Evolutionary conservation across 2,329 filamentous ascomycete species (phyloP).

Genomic region (Penicillium polonicum): DNA sequence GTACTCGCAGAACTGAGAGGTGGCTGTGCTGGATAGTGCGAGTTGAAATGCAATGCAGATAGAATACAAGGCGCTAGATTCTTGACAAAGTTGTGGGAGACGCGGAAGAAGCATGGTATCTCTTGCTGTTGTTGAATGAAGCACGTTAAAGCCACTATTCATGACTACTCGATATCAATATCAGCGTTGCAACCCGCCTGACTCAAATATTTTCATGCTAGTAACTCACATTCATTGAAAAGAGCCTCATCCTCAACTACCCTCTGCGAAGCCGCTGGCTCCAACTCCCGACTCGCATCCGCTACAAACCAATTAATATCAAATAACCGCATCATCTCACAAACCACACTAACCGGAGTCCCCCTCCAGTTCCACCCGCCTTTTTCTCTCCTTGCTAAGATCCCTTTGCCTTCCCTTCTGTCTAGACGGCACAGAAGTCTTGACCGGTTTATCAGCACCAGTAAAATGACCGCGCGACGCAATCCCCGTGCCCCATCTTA

Average conservation of each 20-base stretch:
- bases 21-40: constrained; percentile 17
- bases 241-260: constrained; percentile 16
- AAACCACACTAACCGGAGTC: constrained; percentile 2
- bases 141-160: constrained; percentile 26
- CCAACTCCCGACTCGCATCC: background rate
- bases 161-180: constrained; percentile 20
- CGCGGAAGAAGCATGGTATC: constrained; percentile 22
- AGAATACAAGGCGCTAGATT: constrained; percentile 29
- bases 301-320: background rate
- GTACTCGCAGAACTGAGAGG: constrained; percentile 28
- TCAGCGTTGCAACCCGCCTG: background rate
- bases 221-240: constrained; percentile 27
- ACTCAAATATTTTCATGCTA: background rate
- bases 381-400: constrained; percentile 20
- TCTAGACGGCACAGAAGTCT: constrained; percentile 24
- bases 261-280: background rate
- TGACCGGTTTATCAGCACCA: constrained; percentile 30
- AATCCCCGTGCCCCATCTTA: constrained; percentile 33
- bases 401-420: constrained; percentile 29
- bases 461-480: constrained; percentile 34
- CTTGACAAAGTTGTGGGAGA: constrained; percentile 23
- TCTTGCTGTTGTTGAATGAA: constrained; percentile 29
- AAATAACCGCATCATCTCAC: background rate
- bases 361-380: background rate
- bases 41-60: constrained; percentile 33